Evolutionary conservation across 805 yeast species (phyloP).

Genomic region (Jamesozyma spencerorum): DNA sequence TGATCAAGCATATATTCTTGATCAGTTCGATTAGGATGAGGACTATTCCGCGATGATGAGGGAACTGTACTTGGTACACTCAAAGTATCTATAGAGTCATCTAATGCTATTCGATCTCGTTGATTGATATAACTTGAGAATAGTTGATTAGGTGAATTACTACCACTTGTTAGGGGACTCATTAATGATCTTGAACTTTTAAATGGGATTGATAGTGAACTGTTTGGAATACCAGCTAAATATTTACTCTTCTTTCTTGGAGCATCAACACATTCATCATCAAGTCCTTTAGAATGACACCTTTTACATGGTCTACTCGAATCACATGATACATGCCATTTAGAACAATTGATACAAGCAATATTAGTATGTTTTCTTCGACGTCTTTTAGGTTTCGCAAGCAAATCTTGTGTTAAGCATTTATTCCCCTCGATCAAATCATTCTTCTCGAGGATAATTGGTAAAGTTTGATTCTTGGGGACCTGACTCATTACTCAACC

Average conservation of each 20-base stretch:
- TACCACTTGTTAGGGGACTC: neutral
- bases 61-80: neutral
- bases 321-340: constrained; percentile 89
- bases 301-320: constrained; percentile 70
- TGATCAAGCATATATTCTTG: neutral
- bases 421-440: neutral
- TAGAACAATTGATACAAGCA: constrained; percentile 87
- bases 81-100: neutral
- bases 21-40: neutral
- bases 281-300: constrained; percentile 62
- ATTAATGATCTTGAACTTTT: neutral
- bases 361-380: constrained; percentile 61
- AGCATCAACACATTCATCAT: constrained; percentile 73
- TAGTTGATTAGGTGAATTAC: neutral
- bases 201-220: constrained; percentile 12
- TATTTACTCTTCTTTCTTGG: constrained; percentile 82
- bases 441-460: too few species aligned
- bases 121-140: too few species aligned
- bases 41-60: neutral
- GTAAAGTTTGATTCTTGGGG: too few species aligned
- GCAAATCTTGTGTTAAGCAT: neutral
- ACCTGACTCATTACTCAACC: too few species aligned
- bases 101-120: neutral
- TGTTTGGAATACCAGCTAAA: constrained; percentile 48
- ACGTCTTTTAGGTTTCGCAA: constrained; percentile 7